A percentile compares a stretch with the other conserved stretches of the same genome.
Conservation (phyloP, 768 basidiomycete genomes). For the Russula ochroleuca region DNA sequence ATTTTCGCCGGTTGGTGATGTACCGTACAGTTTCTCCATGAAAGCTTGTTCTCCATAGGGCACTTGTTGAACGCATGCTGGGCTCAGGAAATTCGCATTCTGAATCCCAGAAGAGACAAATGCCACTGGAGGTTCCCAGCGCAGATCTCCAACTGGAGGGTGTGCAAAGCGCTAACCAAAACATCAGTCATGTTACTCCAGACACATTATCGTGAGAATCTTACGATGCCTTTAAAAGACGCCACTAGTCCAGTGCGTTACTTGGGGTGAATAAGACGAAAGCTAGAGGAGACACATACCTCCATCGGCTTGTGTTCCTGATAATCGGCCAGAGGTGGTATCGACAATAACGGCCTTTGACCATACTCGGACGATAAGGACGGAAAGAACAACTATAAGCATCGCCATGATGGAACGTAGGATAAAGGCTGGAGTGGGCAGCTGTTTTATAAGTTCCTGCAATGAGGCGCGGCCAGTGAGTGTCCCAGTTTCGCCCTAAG, state of each 20-base stretch:
- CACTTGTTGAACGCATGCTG: constrained; percentile 19
- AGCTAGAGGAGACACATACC: neutral
- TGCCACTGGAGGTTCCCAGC: constrained; percentile 14
- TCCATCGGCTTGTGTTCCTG: neutral
- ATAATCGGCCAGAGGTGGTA: constrained; percentile 15
- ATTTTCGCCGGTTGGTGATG: neutral
- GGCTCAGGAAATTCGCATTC: constrained; percentile 3
- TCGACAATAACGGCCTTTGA: neutral
- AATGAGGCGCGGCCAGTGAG: neutral
- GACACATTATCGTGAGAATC: neutral
- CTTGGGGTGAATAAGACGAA: neutral
- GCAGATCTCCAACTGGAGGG: constrained; percentile 4
- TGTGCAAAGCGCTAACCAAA: constrained; percentile 10
- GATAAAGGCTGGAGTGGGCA: neutral
- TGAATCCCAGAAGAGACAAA: neutral
- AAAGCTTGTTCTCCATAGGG: neutral
- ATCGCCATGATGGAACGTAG: neutral
- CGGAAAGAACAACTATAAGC: neutral
- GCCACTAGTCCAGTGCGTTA: neutral
- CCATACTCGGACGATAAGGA: neutral
- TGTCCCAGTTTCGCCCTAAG: too few species aligned
- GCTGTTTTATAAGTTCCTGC: neutral
- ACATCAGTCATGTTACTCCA: too few species aligned
- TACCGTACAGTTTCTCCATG: neutral
- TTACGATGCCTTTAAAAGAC: constrained; percentile 19